Evolutionary conservation across 345 rosid species (phyloP).

Genomic region (Mercurialis annua): DNA sequence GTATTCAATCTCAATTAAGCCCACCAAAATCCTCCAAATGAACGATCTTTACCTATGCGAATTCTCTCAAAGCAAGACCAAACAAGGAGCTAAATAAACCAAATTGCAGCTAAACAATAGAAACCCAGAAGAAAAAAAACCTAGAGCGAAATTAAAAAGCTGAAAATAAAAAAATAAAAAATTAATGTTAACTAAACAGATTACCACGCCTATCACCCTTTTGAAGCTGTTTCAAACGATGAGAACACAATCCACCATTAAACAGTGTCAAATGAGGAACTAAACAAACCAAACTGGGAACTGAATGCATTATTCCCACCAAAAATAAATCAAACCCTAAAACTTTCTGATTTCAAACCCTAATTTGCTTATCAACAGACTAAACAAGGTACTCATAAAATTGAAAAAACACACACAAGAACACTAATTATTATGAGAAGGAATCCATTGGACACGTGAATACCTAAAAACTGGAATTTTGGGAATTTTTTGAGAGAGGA

Average conservation of each 20-base stretch:
- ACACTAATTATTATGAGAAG: neutral
- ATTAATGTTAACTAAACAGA: conserved; percentile 67
- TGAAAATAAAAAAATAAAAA: neutral
- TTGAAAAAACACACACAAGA: neutral
- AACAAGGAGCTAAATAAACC: no score
- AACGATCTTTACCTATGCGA: neutral
- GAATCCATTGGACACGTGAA: neutral
- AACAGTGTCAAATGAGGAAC: conserved; percentile 55
- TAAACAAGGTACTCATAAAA: neutral
- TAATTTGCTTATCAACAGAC: conserved; percentile 2
- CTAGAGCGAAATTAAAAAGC: neutral
- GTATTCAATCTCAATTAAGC: neutral
- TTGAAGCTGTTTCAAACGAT: conserved; percentile 82
- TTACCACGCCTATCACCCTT: conserved; percentile 96
- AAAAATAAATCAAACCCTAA: no score
- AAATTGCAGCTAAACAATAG: neutral
- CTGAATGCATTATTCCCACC: conserved; percentile 68
- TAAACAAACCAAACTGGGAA: conserved; percentile 46
- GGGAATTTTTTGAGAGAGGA: neutral
- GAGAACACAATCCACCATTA: conserved; percentile 57
- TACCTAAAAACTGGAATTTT: neutral
- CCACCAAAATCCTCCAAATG: conserved; percentile 4
- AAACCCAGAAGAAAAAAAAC: conserved; percentile 7
- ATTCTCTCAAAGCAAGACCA: no score
- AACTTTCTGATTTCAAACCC: conserved; percentile 60